Percentiles rank a stretch among this genome's conserved stretches.
phyloP scores from a whole-genome alignment of 768 basidiomycete genomes.

The Suillus ampliporus region DNA sequence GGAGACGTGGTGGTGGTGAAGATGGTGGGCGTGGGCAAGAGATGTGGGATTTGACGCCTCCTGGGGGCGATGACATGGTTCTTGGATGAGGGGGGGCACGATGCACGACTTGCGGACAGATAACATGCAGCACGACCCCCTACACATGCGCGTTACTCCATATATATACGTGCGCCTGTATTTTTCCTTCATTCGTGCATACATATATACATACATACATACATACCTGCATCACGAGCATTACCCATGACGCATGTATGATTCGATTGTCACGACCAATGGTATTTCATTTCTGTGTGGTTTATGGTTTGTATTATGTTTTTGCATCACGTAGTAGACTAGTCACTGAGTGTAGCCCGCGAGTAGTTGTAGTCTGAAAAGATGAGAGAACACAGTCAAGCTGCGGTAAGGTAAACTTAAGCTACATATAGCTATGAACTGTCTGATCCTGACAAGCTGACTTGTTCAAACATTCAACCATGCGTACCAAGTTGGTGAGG shows the following conservation, averaged over 20 bases:
- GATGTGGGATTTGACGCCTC: constrained; percentile 36
- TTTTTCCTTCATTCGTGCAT: constrained; percentile 21
- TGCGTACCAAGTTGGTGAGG: no score
- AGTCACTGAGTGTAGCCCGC: no score
- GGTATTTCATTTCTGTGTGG: neutral
- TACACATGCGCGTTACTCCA: no score
- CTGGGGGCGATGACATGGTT: constrained; percentile 36
- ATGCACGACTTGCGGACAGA: neutral
- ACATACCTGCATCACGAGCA: constrained; percentile 28
- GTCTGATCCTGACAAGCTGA: no score
- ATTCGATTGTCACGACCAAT: constrained; percentile 4
- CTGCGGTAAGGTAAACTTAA: no score
- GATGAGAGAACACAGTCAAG: no score
- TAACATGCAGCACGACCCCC: no score
- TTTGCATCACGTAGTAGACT: constrained; percentile 8
- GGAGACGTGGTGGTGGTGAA: constrained; percentile 18
- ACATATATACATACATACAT: constrained; percentile 18
- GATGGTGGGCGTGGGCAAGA: constrained; percentile 27
- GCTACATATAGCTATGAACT: no score
- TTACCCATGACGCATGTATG: constrained; percentile 11
- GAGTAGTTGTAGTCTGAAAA: no score
- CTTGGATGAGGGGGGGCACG: constrained; percentile 29
- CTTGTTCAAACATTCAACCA: no score
- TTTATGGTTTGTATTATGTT: neutral
- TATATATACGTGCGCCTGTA: neutral